Evolutionary conservation across 495 filamentous ascomycete species (phyloP).

Genomic region (Articulospora tetracladia): DNA sequence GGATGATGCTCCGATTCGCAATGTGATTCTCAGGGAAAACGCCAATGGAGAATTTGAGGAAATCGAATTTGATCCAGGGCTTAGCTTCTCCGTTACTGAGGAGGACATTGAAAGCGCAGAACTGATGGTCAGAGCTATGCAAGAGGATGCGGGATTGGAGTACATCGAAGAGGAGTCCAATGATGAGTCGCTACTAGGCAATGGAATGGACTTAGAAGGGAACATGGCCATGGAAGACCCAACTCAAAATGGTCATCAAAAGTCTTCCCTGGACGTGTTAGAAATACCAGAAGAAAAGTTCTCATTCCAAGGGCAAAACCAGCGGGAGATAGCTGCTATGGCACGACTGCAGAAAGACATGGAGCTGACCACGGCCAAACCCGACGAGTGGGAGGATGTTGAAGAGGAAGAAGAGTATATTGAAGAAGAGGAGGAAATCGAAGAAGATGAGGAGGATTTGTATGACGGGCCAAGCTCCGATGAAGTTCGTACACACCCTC

Average conservation of each 20-base stretch:
- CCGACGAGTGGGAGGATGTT: slow-evolving; percentile 38
- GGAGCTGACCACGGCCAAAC: slow-evolving; percentile 41
- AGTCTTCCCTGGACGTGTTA: not conserved
- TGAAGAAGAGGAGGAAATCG: slow-evolving; percentile 37
- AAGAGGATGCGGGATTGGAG: slow-evolving; percentile 11
- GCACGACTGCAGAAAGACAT: slow-evolving; percentile 48
- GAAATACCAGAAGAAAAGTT: slow-evolving; percentile 23
- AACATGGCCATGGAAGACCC: slow-evolving; percentile 3
- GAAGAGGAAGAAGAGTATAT: slow-evolving; percentile 27
- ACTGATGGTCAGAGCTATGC: not conserved
- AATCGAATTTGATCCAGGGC: slow-evolving; percentile 41
- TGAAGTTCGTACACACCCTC: slow-evolving; percentile 54
- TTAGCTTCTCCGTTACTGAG: slow-evolving; percentile 10
- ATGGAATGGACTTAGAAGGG: not conserved
- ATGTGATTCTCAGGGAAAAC: slow-evolving; percentile 49
- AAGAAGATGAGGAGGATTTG: slow-evolving; percentile 34
- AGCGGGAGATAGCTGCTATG: slow-evolving; percentile 46
- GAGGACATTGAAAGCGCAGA: slow-evolving; percentile 14
- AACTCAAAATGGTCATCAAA: not conserved
- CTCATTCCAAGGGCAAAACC: slow-evolving; percentile 39
- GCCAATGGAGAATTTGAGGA: slow-evolving; percentile 58
- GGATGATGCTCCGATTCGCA: slow-evolving; percentile 18
- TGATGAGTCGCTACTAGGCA: not conserved
- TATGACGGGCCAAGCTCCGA: slow-evolving; percentile 32
- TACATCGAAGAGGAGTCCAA: not conserved